Base-by-base conservation (phyloP, 805 yeast species). In the Candida pini region DNA sequence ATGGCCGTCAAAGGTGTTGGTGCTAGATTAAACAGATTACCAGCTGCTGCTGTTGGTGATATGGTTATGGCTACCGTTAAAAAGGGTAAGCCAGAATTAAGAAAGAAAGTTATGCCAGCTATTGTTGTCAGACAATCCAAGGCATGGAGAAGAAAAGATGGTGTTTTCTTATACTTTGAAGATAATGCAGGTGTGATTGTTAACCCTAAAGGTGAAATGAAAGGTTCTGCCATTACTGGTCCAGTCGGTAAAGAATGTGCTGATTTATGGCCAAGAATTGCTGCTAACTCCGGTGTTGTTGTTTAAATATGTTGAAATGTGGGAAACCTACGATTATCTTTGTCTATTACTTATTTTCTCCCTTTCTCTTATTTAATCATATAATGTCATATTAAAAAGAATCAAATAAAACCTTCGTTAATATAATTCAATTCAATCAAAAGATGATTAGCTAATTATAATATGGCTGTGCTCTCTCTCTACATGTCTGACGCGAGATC, bases 231-330 rank as follows among this genome's bases (percentile, higher is more conserved):
- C 65, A 92, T 92, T 71, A 94, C 99, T 66, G 99, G 99, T 73
- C 99, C 99, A 65, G 99, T 92, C 67, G 97, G 97, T 71, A 92
- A 92, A 78, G 99, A 92, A 80, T 94, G 98, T 81, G 98, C 99
- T 69, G 99, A 92, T 69, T 84, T 92, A 72, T 92, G 99, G 99
- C 99, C 99, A 71, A 87, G 98, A 80, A 92, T 92, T 78, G 97
- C 99, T 66, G 88, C 97, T 59, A 87, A 87, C 90, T 92, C 98
- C 62, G 98, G 98, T 87, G 98, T 92, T 70, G 99, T 92, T 71
- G 99, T 89, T 70, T 92, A 89, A 79, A 62, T 47, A 34, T 22
- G 29, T 30, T 18, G 22, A 16, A 26, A 45, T 23, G 20, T 26
- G 33, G 33, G 20, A 26, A 17, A 12, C 36, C n/a, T n/a, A n/a